Evolutionary conservation across 345 rosid genomes (phyloP).

Genomic region (Turritis glabra): DNA sequence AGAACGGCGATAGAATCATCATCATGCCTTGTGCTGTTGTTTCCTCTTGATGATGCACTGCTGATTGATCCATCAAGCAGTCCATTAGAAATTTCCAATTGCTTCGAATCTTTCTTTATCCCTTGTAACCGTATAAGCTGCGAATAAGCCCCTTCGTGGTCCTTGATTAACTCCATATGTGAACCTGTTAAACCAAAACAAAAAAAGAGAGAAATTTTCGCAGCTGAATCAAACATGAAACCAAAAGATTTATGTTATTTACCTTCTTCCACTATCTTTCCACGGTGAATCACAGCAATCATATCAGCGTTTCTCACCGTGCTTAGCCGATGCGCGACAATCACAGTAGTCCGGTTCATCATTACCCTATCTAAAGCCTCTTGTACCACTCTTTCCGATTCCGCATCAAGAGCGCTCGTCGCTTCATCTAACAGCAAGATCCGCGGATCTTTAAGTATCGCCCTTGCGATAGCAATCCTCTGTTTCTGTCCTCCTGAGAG

Average conservation of each 20-base stretch:
- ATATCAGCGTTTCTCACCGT: not conserved
- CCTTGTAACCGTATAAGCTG: not conserved
- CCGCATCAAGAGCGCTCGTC: not conserved
- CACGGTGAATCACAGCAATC: not conserved
- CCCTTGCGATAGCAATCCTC: not conserved
- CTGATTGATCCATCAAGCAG: not conserved
- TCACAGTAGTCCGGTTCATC: not conserved
- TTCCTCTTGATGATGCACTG: not conserved
- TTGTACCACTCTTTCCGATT: not conserved
- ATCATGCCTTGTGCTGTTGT: not conserved
- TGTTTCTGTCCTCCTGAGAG: not conserved
- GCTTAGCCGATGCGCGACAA: not conserved
- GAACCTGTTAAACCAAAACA: not conserved
- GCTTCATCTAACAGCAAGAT: not conserved
- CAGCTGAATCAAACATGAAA: not conserved
- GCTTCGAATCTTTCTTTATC: not conserved
- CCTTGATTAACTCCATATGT: not conserved
- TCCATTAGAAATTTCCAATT: not conserved
- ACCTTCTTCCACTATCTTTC: not conserved
- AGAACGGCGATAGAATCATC: slow-evolving; percentile 26
- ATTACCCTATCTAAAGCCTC: not conserved
- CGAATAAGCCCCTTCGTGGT: not conserved
- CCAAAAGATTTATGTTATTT: not conserved
- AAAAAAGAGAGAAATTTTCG: too few species aligned
- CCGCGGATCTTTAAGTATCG: not conserved